Percentiles rank a stretch among this genome's conserved stretches.
Conservation (phyloP, 2,329 filamentous ascomycete species). For the Aspergillus ibericus region DNA sequence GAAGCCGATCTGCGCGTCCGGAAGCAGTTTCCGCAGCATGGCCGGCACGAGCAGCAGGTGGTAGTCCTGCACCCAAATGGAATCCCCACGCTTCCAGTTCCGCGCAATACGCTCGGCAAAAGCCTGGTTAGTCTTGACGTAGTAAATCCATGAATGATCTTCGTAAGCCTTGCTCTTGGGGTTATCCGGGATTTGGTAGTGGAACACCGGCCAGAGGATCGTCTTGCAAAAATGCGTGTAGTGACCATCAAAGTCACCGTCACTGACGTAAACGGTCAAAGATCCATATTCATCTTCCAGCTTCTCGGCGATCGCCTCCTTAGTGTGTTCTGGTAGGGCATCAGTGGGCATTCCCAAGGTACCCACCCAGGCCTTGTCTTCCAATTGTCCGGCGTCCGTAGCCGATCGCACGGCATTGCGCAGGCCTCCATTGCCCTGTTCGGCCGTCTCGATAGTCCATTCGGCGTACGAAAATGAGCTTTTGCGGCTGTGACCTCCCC, state of each 20-base stretch:
- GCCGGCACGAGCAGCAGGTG: conserved; percentile 84
- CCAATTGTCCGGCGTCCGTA: conserved; percentile 65
- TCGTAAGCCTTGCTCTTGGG: conserved; percentile 98
- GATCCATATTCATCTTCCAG: conserved; percentile 80
- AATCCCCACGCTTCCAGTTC: conserved; percentile 90
- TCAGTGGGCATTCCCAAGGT: conserved; percentile 94
- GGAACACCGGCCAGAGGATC: conserved; percentile 95
- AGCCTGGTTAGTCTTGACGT: conserved; percentile 86
- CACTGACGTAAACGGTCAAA: conserved; percentile 78
- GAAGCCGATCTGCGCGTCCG: conserved; percentile 93
- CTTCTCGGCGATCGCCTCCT: conserved; percentile 78
- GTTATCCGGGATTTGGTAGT: conserved; percentile 97
- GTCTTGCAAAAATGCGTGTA: conserved; percentile 97
- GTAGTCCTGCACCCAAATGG: conserved; percentile 95
- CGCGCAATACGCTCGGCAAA: conserved; percentile 88
- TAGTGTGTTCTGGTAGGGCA: conserved; percentile 71
- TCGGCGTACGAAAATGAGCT: conserved; percentile 69
- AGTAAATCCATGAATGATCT: conserved; percentile 95
- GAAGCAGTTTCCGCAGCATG: conserved; percentile 82
- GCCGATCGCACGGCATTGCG: conserved; percentile 84
- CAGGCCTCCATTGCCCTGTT: conserved; percentile 90
- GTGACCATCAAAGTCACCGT: conserved; percentile 91
- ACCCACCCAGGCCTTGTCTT: conserved; percentile 85
- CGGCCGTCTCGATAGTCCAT: conserved; percentile 80
- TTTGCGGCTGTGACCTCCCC: conserved; percentile 58